Percentiles rank a stretch among this genome's conserved stretches.
phyloP scores from a whole-genome alignment of 2,329 filamentous ascomycete genomes.

The Fusarium zealandicum region DNA sequence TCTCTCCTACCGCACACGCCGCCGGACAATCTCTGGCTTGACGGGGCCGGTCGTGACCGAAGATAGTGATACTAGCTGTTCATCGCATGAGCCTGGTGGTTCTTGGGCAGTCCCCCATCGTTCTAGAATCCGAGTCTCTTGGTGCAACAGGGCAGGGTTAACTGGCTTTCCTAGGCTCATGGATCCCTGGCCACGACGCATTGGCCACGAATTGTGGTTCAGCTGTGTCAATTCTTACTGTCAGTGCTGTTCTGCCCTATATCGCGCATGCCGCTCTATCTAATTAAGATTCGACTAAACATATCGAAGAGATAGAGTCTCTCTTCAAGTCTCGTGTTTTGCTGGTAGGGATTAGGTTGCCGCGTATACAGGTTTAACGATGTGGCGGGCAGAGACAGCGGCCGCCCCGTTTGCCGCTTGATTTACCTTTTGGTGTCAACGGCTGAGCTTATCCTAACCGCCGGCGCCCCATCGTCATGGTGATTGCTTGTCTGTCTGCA shows the following conservation, averaged over 20 bases:
- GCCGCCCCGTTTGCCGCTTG: neutral
- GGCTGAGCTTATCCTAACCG: neutral
- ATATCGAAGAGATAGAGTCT: neutral
- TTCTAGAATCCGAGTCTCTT: constrained; percentile 1
- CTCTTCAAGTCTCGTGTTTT: neutral
- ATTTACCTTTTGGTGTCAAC: neutral
- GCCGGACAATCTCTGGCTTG: neutral
- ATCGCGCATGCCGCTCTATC: neutral
- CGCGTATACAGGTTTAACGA: no score
- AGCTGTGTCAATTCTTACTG: constrained; percentile 21
- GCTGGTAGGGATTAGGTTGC: neutral
- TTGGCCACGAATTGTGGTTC: constrained; percentile 27
- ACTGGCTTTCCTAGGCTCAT: neutral
- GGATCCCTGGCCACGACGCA: constrained; percentile 1
- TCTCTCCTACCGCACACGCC: neutral
- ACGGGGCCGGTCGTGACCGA: neutral
- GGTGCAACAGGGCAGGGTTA: constrained; percentile 2
- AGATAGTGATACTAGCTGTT: neutral
- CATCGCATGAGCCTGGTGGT: neutral
- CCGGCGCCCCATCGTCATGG: neutral
- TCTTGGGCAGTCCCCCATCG: neutral
- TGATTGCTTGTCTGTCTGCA: no score
- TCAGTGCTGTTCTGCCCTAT: neutral
- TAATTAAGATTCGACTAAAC: neutral
- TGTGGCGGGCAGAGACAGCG: no score